Base-by-base conservation (phyloP, 2,329 filamentous ascomycete genomes). In the Teratosphaeria nubilosa region DNA sequence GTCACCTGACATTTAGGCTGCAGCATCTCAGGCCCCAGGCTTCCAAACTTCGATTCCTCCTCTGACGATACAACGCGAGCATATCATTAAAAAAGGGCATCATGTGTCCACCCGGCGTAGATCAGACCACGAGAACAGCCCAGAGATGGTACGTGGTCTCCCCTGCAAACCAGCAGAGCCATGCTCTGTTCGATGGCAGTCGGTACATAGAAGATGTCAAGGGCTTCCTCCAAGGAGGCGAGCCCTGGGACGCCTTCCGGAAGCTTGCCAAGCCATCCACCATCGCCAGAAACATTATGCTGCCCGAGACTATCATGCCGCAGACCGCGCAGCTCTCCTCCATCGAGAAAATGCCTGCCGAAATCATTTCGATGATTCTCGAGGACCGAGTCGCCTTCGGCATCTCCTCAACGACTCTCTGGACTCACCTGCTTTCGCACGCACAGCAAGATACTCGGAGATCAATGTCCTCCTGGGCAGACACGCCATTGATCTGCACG, bases 321-420 rank as follows among this genome's bases (percentile, higher is more conserved):
- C 9, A 48, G 51, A 16, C 51, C 22, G 4, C 56, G 51, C 25
- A 64, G 53, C 45, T 58, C 30, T 56, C 59, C 24, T 11, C 56
- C 37, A 45, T 60, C 58, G 32, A 59, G 53, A 2, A 52, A 31
- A 2, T 62, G 54, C 50, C 55, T n/a, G 31, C 53, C 41, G 51
- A 58, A 52, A 24, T 60, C 5, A n/a, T 58, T 2, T 31, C 51
- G 16, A 30, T 48, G 20, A 24, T 60, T 14, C 32, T 57, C 5
- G 45, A 31, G 11, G 20, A 60, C 30, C 22, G 56, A n/a, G 3
- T 58, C 32, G 54, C 56, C 9, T 41, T 60, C 22, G 59, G 59
- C 5, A 11, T 58, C 10, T 60, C 54, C 54, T 60, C 59, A 13
- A 20, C 11, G n/a, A 54, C 51, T 9, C 59, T 60, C 7, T 60